These are phyloP conservation scores for Stephania yunnanensis DNA, from an alignment of 164 flowering plant genomes.

Conservation along the genomic window DNA sequence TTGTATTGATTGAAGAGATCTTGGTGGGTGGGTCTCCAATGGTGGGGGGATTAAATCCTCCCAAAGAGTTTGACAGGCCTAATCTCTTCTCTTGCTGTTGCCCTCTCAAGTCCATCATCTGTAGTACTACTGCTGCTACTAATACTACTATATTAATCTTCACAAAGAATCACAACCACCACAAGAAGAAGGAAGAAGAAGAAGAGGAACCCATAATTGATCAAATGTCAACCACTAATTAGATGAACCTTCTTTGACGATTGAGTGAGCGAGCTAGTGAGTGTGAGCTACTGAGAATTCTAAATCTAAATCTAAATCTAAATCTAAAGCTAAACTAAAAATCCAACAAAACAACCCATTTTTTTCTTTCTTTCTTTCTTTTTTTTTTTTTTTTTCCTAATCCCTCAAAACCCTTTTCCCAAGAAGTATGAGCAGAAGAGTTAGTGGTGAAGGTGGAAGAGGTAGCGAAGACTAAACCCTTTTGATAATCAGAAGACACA, in stretches of 20 bases:
- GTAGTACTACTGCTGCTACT: not conserved
- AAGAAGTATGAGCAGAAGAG: constrained; percentile 14
- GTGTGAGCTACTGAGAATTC: not conserved
- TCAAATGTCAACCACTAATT: not conserved
- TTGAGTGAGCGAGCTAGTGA: not conserved
- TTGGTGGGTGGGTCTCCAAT: constrained; percentile 23
- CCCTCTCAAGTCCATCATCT: constrained; percentile 34
- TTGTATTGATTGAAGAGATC: constrained; percentile 9
- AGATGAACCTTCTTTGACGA: not conserved
- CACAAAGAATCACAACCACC: not conserved
- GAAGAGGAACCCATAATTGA: not conserved
- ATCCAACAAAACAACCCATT: constrained; percentile 33
- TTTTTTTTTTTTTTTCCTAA: not conserved
- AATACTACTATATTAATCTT: not conserved
- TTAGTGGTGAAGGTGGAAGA: constrained; percentile 5
- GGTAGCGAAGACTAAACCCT: not conserved
- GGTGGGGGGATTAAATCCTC: constrained; percentile 13
- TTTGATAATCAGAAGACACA: constrained; percentile 11
- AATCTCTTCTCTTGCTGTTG: constrained; percentile 23
- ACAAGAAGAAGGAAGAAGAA: no score
- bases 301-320: not conserved
- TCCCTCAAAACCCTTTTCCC: constrained; percentile 7
- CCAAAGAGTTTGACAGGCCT: constrained; percentile 28
- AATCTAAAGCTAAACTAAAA: constrained; percentile 15
- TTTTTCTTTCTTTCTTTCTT: not conserved